Evolutionary conservation across 2,329 filamentous ascomycete genomes (phyloP), one percentile per base, ranked within the genome.

Genomic region (Apiospora sp.): DNA sequence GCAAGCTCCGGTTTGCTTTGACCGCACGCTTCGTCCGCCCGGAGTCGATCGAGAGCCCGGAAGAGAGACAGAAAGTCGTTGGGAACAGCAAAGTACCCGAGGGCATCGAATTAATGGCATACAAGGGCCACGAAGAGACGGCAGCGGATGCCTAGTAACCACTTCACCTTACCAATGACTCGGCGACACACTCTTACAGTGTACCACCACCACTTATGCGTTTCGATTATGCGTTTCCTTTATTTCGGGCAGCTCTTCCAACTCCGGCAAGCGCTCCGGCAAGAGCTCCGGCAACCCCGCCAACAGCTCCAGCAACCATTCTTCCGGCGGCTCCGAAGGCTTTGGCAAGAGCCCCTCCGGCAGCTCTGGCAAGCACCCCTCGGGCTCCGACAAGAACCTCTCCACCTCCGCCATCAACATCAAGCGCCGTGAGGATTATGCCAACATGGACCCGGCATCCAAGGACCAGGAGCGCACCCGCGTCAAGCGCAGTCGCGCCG

Each of bases 1-100:
- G 88, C 0, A 84, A 83, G 69, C 80, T 89, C 58, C 83, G 89
- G 2, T 91, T 90, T 78, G 89, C 89, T 0, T 75, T 91, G 68
- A 92, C 89, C 0, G 87, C 86, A 72, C 84, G 89, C 1, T 85
- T 86, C 49, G 86, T 92, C 27, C 82, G 85, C 24, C 83, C 83
- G 0, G 80, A 83, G 4, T 83, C 81, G 46, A 83, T 90, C 70
- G 76, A 76, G 0, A 72, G 75, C 0, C 75, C 78, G 19, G 74
- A 76, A 0, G 78, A 81, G 30, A 75, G 76, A 4, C 71, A 73
- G 0, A 75, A 80, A 16, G 80, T 82, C 0, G 67, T 71, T 1
- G 41, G 74, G 13, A 82, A 82, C 48, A 82, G 82, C 4, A 75
- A 75, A 0, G 74, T 86, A n/a, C 84, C 84, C 0, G 69, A 76